Conservation (phyloP, 73 alveolate species). For the Paramecium primaurelia region DNA sequence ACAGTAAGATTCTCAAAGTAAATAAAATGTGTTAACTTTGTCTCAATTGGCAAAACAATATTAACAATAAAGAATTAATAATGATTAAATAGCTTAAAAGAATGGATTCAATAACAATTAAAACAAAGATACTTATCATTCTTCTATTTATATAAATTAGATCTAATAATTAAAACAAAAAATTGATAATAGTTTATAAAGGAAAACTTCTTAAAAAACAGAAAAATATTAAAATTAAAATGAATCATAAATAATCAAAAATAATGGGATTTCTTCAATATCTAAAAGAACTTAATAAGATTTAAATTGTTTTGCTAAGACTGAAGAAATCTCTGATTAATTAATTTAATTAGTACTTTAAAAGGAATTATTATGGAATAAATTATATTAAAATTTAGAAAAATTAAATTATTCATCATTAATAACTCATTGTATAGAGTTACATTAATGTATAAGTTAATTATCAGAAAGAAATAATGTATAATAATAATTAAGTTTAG, state of each 20-base stretch:
- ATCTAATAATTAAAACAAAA: neutral
- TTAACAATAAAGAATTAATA: neutral
- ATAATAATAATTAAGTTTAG: neutral
- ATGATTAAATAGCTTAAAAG: neutral
- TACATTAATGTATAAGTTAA: neutral
- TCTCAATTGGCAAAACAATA: neutral
- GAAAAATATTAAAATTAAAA: neutral
- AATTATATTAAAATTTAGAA: neutral
- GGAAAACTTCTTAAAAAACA: neutral
- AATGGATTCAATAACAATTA: neutral
- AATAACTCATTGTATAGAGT: neutral
- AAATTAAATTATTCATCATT: neutral
- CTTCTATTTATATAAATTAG: neutral
- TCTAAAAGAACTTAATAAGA: neutral
- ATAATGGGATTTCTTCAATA: neutral
- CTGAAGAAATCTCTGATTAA: neutral
- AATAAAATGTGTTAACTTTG: neutral
- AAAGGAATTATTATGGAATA: conserved; percentile 24
- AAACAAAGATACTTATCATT: neutral
- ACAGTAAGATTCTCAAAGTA: neutral
- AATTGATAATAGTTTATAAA: neutral
- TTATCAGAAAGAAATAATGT: neutral
- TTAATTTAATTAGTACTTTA: neutral
- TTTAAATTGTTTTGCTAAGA: neutral
- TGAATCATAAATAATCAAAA: neutral